Evolutionary conservation across 805 yeast genomes (phyloP).

Genomic region (Jamesozyma hellenica): DNA sequence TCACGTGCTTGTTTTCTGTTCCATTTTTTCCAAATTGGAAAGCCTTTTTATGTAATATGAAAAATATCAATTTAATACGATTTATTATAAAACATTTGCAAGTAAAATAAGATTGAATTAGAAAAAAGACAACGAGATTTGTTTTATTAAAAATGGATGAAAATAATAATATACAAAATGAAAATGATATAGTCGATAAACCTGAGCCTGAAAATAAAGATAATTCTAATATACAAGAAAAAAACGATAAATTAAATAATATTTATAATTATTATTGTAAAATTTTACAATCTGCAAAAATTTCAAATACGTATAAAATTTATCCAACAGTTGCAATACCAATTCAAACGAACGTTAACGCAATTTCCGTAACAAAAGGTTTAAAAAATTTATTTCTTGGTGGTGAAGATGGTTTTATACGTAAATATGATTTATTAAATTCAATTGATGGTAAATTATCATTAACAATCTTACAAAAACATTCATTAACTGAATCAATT

Average conservation of each 20-base stretch:
- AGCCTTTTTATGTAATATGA: no score
- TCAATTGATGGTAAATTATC: slow-evolving; percentile 82
- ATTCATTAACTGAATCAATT: slow-evolving; percentile 76
- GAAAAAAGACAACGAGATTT: no score
- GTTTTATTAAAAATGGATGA: no score
- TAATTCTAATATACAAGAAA: neutral
- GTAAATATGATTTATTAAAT: slow-evolving; percentile 79
- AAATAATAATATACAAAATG: no score
- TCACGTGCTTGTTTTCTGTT: no score
- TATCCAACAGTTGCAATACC: slow-evolving; percentile 84
- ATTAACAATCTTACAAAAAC: slow-evolving; percentile 83
- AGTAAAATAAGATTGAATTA: no score
- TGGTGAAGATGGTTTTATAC: slow-evolving; percentile 88
- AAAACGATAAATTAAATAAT: neutral
- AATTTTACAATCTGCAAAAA: slow-evolving; percentile 35
- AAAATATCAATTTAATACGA: no score
- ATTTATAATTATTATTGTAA: slow-evolving; percentile 28
- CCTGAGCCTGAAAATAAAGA: slow-evolving; percentile 11
- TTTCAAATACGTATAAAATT: slow-evolving; percentile 54
- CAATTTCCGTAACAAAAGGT: slow-evolving; percentile 67
- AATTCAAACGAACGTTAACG: slow-evolving; percentile 66
- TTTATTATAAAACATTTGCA: no score
- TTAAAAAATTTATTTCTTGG: slow-evolving; percentile 86
- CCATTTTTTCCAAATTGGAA: no score
- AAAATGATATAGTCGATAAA: no score